Evolutionary conservation across 768 basidiomycete genomes (phyloP).

Genomic region (Russula compacta): DNA sequence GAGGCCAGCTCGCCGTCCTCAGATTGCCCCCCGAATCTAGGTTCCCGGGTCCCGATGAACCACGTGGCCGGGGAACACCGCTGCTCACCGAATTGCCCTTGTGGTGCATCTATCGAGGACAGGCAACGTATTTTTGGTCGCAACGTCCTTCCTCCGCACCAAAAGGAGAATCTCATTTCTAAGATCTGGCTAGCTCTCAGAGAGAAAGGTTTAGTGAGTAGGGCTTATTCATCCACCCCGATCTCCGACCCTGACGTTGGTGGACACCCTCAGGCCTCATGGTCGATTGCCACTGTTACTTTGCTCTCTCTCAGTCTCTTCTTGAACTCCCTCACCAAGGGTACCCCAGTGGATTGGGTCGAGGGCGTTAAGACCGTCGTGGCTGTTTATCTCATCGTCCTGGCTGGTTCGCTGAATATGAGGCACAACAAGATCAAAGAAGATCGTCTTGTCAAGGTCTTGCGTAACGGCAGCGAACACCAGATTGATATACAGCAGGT

Average conservation of each 20-base stretch:
- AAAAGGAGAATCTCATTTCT: conserved; percentile 39
- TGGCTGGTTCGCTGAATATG: conserved; percentile 93
- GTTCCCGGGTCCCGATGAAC: too few species aligned
- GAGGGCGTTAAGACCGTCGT: conserved; percentile 83
- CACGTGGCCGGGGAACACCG: too few species aligned
- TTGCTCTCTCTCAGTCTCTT: conserved; percentile 92
- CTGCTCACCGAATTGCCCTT: too few species aligned
- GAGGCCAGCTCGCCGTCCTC: too few species aligned
- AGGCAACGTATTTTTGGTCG: conserved; percentile 42
- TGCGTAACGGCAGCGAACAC: conserved; percentile 24
- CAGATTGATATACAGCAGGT: conserved; percentile 51
- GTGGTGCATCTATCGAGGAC: conserved; percentile 28
- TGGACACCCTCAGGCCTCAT: conserved; percentile 21
- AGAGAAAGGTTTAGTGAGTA: conserved; percentile 53
- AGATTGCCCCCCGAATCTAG: too few species aligned
- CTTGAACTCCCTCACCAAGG: conserved; percentile 67
- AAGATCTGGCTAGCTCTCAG: conserved; percentile 52
- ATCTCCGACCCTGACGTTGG: too few species aligned
- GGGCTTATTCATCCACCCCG: neutral
- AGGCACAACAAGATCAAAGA: conserved; percentile 98
- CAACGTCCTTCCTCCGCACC: conserved; percentile 41
- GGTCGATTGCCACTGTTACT: conserved; percentile 71
- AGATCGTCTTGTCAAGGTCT: conserved; percentile 79
- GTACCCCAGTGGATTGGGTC: conserved; percentile 91
- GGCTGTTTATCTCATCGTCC: conserved; percentile 65